Conservation (phyloP, 2,329 filamentous ascomycete genomes). For the Ophiostoma piceae region DNA sequence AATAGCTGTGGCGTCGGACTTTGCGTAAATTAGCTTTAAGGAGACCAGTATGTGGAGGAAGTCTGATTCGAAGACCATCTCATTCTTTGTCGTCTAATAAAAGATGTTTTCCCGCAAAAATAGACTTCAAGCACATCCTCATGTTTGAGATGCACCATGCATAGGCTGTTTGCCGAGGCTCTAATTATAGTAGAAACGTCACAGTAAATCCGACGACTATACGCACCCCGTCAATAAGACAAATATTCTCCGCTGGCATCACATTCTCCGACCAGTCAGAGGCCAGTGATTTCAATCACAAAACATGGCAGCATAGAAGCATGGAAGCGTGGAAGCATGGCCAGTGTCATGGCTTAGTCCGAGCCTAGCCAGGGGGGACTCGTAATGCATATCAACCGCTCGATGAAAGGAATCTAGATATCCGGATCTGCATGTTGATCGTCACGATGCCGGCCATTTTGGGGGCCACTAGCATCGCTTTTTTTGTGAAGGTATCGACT, state of each 20-base stretch:
- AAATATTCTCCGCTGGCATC: neutral
- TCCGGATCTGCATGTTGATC: neutral
- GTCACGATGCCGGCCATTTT: neutral
- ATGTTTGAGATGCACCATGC: neutral
- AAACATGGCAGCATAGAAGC: neutral
- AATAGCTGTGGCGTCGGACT: neutral
- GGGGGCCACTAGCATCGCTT: neutral
- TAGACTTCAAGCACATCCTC: neutral
- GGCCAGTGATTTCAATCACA: neutral
- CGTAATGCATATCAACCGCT: neutral
- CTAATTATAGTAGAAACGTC: neutral
- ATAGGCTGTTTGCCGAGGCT: neutral
- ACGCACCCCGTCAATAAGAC: neutral
- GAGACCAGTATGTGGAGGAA: neutral
- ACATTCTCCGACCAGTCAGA: neutral
- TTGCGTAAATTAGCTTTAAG: constrained; percentile 1
- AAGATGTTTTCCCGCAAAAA: neutral
- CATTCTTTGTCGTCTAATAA: neutral
- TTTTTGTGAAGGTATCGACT: neutral
- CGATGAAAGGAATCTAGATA: neutral
- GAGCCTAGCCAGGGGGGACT: neutral
- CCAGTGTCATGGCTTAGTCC: neutral
- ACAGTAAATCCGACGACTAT: neutral
- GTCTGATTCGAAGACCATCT: neutral
- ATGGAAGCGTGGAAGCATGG: neutral